Percentiles rank a stretch among this genome's conserved stretches.
phyloP scores from a whole-genome alignment of 495 filamentous ascomycete species.

The Hyaloscypha bicolor region DNA sequence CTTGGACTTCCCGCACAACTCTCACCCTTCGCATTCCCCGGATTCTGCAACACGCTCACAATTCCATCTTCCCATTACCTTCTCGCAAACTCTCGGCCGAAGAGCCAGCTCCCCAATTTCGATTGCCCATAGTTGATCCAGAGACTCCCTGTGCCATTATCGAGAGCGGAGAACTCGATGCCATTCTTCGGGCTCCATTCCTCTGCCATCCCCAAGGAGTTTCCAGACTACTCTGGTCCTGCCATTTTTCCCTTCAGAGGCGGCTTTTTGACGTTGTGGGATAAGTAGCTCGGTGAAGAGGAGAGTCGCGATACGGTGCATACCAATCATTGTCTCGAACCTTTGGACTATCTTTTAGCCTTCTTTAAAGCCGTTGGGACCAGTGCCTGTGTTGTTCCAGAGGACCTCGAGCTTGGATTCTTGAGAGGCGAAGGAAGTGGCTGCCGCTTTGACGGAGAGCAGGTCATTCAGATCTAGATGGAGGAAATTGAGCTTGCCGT shows the following conservation, averaged over 20 bases:
- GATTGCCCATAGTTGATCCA: constrained; percentile 34
- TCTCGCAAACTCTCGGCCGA: constrained; percentile 33
- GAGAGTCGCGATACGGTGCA: constrained; percentile 42
- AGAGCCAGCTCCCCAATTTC: constrained; percentile 39
- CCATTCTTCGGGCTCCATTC: constrained; percentile 26
- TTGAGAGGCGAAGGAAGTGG: constrained; percentile 39
- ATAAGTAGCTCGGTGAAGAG: constrained; percentile 47
- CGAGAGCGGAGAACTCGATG: constrained; percentile 29
- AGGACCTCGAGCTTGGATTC: constrained; percentile 53
- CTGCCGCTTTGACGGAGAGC: constrained; percentile 49
- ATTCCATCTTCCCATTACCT: constrained; percentile 22
- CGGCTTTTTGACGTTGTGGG: constrained; percentile 41
- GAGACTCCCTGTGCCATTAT: background rate
- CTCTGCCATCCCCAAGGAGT: background rate
- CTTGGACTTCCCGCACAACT: constrained; percentile 37
- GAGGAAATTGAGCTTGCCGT: constrained; percentile 46
- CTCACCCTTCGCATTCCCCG: constrained; percentile 45
- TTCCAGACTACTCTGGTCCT: too few species aligned
- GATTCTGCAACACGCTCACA: constrained; percentile 38
- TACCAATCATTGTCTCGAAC: constrained; percentile 33
- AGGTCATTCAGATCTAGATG: constrained; percentile 52
- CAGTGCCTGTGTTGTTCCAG: constrained; percentile 58
- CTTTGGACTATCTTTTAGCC: constrained; percentile 34
- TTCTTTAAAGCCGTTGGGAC: constrained; percentile 27
- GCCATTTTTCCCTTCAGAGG: background rate